A percentile compares a stretch with the other conserved stretches of the same genome.
These are phyloP conservation scores for Penicillium sp. DNA, from an alignment of 2,329 filamentous ascomycete species.

Conservation along the genomic window DNA sequence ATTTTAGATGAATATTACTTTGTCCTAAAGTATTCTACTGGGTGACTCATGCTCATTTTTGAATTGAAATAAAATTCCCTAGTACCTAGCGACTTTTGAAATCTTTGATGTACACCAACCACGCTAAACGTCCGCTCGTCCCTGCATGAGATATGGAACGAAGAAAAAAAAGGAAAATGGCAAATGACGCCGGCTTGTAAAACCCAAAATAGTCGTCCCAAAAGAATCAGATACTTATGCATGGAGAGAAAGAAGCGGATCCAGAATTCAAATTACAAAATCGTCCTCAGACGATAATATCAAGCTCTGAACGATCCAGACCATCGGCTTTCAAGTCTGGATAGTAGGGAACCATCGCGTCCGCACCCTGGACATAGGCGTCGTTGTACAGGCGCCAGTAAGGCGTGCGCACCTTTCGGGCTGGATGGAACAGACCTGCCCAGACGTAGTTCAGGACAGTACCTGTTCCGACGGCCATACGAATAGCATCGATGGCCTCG, in stretches of 20 bases:
- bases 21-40: neutral
- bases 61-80: conserved; percentile 11
- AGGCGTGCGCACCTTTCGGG: conserved; percentile 88
- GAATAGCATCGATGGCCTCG: conserved; percentile 94
- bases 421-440: conserved; percentile 96
- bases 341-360: conserved; percentile 96
- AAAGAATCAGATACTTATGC: conserved; percentile 29
- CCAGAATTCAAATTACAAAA: conserved; percentile 17
- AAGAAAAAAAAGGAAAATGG: conserved; percentile 18
- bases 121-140: conserved; percentile 35
- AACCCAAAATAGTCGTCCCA: conserved; percentile 17
- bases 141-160: conserved; percentile 22
- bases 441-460: conserved; percentile 97
- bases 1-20: neutral
- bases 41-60: neutral
- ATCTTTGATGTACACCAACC: conserved; percentile 33
- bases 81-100: conserved; percentile 24
- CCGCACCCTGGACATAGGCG: conserved; percentile 90
- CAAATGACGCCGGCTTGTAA: conserved; percentile 31
- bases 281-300: conserved; percentile 73
- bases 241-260: conserved; percentile 25
- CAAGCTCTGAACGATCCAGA: conserved; percentile 78
- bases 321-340: conserved; percentile 83
- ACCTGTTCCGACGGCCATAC: conserved; percentile 90
- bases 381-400: conserved; percentile 99